These are phyloP conservation scores for Phanerochaete carnosa DNA, from an alignment of 768 basidiomycete genomes.

Conservation along the genomic window DNA sequence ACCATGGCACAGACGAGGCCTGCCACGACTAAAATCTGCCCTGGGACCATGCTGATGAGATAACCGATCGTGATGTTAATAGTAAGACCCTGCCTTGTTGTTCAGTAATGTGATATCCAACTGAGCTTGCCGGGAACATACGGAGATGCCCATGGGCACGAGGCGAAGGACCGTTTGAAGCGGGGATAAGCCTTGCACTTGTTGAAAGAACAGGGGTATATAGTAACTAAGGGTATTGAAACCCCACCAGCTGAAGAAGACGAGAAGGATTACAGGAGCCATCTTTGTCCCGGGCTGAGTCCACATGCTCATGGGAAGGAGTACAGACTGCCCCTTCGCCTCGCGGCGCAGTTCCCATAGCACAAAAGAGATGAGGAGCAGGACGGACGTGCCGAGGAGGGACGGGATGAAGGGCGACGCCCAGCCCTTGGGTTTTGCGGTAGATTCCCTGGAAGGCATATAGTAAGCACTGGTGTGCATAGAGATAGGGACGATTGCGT, in stretches of 20 bases:
- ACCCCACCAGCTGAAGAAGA: slow-evolving; percentile 31
- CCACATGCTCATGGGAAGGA: slow-evolving; percentile 33
- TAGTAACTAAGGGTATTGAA: slow-evolving; percentile 33
- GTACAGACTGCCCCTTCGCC: slow-evolving; percentile 21
- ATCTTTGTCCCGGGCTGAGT: slow-evolving; percentile 28
- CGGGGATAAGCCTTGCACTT: slow-evolving; percentile 26
- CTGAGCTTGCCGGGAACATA: slow-evolving; percentile 14
- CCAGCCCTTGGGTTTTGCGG: slow-evolving; percentile 29
- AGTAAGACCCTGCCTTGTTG: slow-evolving; percentile 1
- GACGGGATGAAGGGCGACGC: slow-evolving; percentile 30
- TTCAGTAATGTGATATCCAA: slow-evolving; percentile 15
- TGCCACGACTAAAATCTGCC: slow-evolving; percentile 25
- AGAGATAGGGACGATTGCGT: slow-evolving; percentile 2
- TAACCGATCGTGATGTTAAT: slow-evolving; percentile 15
- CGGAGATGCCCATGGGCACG: slow-evolving; percentile 32
- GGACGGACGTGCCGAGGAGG: slow-evolving; percentile 23
- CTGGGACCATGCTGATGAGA: slow-evolving; percentile 25
- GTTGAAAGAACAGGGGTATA: slow-evolving; percentile 31
- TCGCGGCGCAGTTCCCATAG: slow-evolving; percentile 31
- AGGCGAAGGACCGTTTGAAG: slow-evolving; percentile 30
- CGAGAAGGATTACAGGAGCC: slow-evolving; percentile 24
- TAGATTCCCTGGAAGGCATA: slow-evolving; percentile 17
- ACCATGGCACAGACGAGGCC: slow-evolving; percentile 28
- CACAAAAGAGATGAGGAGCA: slow-evolving; percentile 26
- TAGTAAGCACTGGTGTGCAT: not conserved